Percentiles rank a stretch among this genome's conserved stretches.
Evolutionary conservation across 2,329 filamentous ascomycete species (phyloP).

Genomic region (Eutypella sp.): DNA sequence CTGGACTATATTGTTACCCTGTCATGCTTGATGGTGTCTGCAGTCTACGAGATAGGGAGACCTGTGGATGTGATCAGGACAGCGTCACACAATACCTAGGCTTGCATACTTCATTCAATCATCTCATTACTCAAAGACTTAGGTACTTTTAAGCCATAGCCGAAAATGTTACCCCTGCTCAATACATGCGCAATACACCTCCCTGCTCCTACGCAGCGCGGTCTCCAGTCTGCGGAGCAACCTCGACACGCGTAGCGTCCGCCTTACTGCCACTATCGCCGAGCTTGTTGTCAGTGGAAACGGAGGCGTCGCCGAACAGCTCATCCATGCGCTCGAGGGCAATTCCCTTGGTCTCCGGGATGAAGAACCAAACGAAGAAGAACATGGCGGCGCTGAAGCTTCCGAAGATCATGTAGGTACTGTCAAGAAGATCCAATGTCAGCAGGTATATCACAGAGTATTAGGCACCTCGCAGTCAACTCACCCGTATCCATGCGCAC

Average conservation of each 20-base stretch:
- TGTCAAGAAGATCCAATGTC: constrained; percentile 5
- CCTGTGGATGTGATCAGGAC: no score
- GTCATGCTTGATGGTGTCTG: no score
- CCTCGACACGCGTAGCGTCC: constrained; percentile 14
- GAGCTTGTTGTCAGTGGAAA: constrained; percentile 10
- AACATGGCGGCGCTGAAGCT: constrained; percentile 59
- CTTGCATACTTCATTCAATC: no score
- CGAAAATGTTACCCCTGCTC: no score
- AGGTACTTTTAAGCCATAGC: no score
- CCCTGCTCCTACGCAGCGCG: background rate
- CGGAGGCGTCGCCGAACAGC: constrained; percentile 46
- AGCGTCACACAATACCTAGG: no score
- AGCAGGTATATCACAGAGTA: constrained; percentile 2
- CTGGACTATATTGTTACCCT: no score
- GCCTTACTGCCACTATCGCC: constrained; percentile 12
- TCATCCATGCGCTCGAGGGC: constrained; percentile 57
- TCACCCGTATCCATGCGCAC: constrained; percentile 33
- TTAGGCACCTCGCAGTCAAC: constrained; percentile 1
- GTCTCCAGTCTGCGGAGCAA: constrained; percentile 2
- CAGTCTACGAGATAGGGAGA: no score
- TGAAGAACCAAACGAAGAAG: constrained; percentile 56
- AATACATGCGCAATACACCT: background rate
- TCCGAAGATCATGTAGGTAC: constrained; percentile 58
- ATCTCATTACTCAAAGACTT: no score
- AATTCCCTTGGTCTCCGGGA: constrained; percentile 35